phyloP scores from a whole-genome alignment of 345 rosid genomes.

The Microcos paniculata region DNA sequence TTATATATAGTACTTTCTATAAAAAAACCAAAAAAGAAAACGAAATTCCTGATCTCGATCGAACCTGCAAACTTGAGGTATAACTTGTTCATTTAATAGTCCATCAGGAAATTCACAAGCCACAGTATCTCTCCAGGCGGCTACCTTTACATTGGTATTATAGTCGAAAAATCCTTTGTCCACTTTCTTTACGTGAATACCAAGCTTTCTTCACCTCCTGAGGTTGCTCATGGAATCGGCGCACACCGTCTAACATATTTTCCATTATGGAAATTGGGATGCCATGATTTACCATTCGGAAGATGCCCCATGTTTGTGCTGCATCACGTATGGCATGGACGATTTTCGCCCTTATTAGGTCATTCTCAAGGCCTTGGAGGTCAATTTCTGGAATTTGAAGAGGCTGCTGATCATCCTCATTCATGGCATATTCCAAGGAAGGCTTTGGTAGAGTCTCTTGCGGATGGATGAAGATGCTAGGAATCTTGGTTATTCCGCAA shows the following conservation, averaged over 20 bases:
- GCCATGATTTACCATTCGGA: conserved; percentile 45
- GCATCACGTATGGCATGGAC: conserved; percentile 31
- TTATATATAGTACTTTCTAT: too few species aligned
- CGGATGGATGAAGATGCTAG: conserved; percentile 35
- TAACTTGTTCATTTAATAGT: conserved; percentile 23
- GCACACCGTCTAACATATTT: conserved; percentile 32
- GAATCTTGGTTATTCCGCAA: conserved; percentile 32
- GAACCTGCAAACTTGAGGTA: conserved; percentile 44
- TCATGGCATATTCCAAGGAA: too few species aligned
- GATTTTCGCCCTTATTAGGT: conserved; percentile 7
- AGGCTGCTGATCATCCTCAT: not conserved
- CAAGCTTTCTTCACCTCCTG: conserved; percentile 36
- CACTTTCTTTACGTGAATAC: conserved; percentile 26
- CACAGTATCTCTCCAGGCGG: conserved; percentile 39
- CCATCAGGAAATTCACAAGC: conserved; percentile 36
- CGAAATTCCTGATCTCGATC: not conserved
- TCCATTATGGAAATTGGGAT: conserved; percentile 36
- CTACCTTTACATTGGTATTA: not conserved
- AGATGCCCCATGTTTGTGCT: conserved; percentile 43
- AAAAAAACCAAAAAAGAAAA: not conserved
- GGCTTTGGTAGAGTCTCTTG: conserved; percentile 10
- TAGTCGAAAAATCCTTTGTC: conserved; percentile 1
- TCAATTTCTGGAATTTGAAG: conserved; percentile 40
- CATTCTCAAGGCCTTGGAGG: conserved; percentile 19
- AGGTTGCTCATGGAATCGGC: conserved; percentile 38